phyloP scores from a whole-genome alignment of 208 protist species.

The Trypanosoma brucei region DNA sequence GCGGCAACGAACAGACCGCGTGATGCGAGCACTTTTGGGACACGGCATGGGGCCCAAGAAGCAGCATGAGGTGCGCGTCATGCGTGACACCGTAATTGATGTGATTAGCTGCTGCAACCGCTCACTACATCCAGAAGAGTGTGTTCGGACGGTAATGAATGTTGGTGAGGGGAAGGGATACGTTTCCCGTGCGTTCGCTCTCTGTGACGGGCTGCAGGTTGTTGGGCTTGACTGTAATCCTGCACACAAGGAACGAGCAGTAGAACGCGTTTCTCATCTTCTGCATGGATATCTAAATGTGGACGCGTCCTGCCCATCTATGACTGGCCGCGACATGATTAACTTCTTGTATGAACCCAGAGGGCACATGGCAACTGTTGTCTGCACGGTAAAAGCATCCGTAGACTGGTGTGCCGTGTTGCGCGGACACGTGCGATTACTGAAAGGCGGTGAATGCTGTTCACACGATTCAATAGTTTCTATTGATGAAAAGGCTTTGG shows the following conservation, averaged over 20 bases:
- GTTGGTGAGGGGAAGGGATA: constrained; percentile 91
- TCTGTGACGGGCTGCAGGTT: constrained; percentile 76
- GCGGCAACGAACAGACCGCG: constrained; percentile 12
- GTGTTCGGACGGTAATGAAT: constrained; percentile 72
- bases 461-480: neutral
- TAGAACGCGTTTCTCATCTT: constrained; percentile 55
- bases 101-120: constrained; percentile 44
- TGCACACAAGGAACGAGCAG: constrained; percentile 63
- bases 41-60: constrained; percentile 85
- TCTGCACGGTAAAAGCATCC: constrained; percentile 42
- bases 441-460: constrained; percentile 12
- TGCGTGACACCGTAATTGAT: constrained; percentile 59
- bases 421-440: constrained; percentile 35
- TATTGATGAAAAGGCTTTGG: neutral
- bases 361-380: constrained; percentile 63
- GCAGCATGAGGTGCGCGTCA: constrained; percentile 82
- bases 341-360: constrained; percentile 75
- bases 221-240: constrained; percentile 89
- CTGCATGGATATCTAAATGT: constrained; percentile 42
- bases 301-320: constrained; percentile 7
- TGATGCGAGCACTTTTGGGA: constrained; percentile 54
- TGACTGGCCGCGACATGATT: constrained; percentile 27
- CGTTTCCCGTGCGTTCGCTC: constrained; percentile 68
- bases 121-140: neutral
- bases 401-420: constrained; percentile 56